phyloP scores from a whole-genome alignment of 148 eudicot genomes.

The Amaranthus cruentus region DNA sequence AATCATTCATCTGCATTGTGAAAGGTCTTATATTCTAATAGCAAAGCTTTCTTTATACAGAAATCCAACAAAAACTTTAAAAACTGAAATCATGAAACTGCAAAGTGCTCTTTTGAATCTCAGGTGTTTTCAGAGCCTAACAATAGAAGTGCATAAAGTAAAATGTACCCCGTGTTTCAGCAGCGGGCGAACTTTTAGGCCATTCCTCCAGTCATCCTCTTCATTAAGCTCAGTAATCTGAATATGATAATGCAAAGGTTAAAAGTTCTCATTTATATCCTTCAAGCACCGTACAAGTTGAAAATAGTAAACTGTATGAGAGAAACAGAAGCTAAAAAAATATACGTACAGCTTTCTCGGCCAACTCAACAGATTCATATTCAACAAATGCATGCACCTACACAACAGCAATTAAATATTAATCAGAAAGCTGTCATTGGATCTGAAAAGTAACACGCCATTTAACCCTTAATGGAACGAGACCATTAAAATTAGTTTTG shows the following conservation, averaged over 20 bases:
- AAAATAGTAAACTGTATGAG: neutral
- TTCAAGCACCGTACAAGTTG: neutral
- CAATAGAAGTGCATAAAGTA: neutral
- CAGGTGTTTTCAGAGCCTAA: neutral
- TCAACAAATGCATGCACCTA: conserved; percentile 97
- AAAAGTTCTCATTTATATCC: neutral
- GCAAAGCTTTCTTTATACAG: no score
- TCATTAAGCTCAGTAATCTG: conserved; percentile 76
- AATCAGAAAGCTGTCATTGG: neutral
- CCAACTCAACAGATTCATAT: conserved; percentile 81
- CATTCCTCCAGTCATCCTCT: conserved; percentile 88
- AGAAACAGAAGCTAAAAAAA: conserved; percentile 1
- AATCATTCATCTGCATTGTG: neutral
- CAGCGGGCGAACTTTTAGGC: conserved; percentile 82
- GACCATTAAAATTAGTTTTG: no score
- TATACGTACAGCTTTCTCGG: conserved; percentile 83
- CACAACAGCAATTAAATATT: conserved; percentile 17
- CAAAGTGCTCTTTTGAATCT: neutral
- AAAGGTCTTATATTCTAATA: no score
- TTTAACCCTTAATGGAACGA: neutral
- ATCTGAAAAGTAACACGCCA: neutral
- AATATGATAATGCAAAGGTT: neutral
- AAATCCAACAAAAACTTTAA: neutral
- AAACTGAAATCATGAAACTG: neutral
- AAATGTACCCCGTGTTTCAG: conserved; percentile 49